These are phyloP conservation scores for Lycium barbarum DNA, from an alignment of 257 asterid genomes.

Conservation along the genomic window DNA sequence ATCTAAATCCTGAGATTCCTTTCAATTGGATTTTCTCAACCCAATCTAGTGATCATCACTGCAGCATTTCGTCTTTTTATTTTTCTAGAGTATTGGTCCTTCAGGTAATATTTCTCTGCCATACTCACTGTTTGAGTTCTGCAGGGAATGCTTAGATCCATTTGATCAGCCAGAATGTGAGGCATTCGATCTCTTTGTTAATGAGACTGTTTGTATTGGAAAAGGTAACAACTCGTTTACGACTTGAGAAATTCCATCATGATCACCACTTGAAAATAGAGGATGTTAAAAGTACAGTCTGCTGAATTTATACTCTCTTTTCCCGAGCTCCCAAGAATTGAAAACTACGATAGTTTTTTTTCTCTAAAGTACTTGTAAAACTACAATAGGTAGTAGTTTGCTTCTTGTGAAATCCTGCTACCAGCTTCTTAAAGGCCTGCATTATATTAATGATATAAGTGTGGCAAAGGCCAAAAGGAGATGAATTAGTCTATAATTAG, in stretches of 20 bases:
- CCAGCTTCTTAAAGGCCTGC: not conserved
- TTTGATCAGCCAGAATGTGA: slow-evolving; percentile 93
- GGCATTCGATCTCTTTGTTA: slow-evolving; percentile 83
- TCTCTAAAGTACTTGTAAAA: too few relatives aligned
- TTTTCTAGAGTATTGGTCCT: not conserved
- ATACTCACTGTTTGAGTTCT: slow-evolving; percentile 28
- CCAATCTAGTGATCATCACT: not conserved
- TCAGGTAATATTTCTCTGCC: not conserved
- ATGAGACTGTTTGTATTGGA: slow-evolving; percentile 79
- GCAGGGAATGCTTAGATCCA: slow-evolving; percentile 90
- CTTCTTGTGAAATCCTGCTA: not conserved
- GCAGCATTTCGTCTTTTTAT: not conserved
- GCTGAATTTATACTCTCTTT: not conserved
- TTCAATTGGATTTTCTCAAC: slow-evolving; percentile 14
- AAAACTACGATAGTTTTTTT: not conserved
- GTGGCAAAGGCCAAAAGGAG: not conserved
- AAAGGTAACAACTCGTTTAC: slow-evolving; percentile 52
- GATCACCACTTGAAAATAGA: not conserved
- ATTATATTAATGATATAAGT: not conserved
- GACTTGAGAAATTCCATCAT: too few relatives aligned
- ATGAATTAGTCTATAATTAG: too few relatives aligned
- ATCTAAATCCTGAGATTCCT: not conserved
- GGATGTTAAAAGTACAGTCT: not conserved
- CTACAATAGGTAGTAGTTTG: not conserved
- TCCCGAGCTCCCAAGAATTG: not conserved